Base-by-base conservation (phyloP, 352 stramenopile genomes). In the Thalassiosira mediterranea region DNA sequence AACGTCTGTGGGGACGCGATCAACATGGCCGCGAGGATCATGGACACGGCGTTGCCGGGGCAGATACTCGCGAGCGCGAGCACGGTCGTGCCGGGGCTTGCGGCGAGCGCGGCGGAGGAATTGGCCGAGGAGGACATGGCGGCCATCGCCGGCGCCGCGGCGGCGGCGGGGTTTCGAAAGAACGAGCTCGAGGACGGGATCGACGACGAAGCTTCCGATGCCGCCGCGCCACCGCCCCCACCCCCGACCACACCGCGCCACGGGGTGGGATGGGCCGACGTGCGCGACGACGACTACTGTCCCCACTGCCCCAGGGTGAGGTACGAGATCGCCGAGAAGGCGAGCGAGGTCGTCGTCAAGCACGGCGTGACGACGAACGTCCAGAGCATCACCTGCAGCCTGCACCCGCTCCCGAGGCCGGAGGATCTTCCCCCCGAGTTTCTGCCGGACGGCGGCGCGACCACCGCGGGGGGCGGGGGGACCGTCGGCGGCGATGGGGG, bases 1-100 rank as follows among this genome's bases (percentile, higher is more conserved):
- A 73, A 72, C 25, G 70, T 79, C 1, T 72, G 58, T 32, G 70
- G 70, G 0, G 70, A 79, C 52, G 58, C 70, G 10, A 79, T 79
- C 17, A 72, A 79, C 28, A 64, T 79, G 59, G 60, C 59, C 2
- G 38, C 51, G n/a, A 19, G 70, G 17, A 79, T 79, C 17, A 73
- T 72, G 59, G 70, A 79, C 32, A 73, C 61, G 21, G 70, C 70
- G 1, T 11, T 44, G 26, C 42, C 60, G 8, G 60, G 58, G 13
- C 70, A 79, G 46, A 79, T 79, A 57, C 19, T 79, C 13, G 61
- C 59, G 28, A 67, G 61, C 48, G 42, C 70, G 0, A 19, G n/a
- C n/a, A 51, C 42, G 2, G 70, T 79, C 23, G 60, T 74, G 1
- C 46, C 46, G n/a, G 67, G 64, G n/a, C 44, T 79, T 38, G 63